Evolutionary conservation across 768 basidiomycete species (phyloP), one percentile per base, ranked within the genome.

Genomic region (Cyclocybe aegerita): DNA sequence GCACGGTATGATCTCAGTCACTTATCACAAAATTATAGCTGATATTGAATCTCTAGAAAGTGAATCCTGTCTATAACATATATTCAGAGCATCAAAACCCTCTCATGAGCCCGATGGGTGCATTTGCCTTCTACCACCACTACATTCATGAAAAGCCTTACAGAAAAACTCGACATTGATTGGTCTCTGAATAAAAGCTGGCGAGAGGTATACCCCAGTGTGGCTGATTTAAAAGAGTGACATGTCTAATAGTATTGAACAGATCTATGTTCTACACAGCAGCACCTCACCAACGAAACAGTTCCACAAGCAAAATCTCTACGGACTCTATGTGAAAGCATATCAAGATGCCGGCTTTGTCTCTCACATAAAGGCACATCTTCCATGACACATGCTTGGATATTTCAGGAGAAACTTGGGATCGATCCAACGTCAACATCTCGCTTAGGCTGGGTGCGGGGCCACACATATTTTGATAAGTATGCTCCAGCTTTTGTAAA

Each of bases 1-100:
- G 46, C 2, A 65, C 62, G 8, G 65, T 67, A 50, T 38, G 48
- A 38, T n/a, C 48, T 47, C 39, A 1, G 16, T 15, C 15, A n/a
- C 4, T 12, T 1, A 9, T 30, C 30, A 46, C 40, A 46, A 14
- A 40, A 37, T 4, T 12, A n/a, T 36, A 37, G 15, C 10, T 31
- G 30, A 32, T 33, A 39, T 8, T 41, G 33, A n/a, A 7, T 45
- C 35, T n/a, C 4, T 29, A 69, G 65, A 61, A 54, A 3, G 47
- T 67, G 9, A 69, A 69, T 42, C 65, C 66, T 4, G 56, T 56
- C 2, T 70, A 69, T 39, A 59, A 58, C 0, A 48, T 55, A 6
- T 67, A 62, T 23, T 66, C 69, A 40, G 61, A 67, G 0, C 66
- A 68, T 43, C 47, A 38, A 23, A 40, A 59, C n/a, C 57, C 64